These are phyloP conservation scores for Trypanosoma melophagium DNA, from an alignment of 208 protist genomes.

Conservation along the genomic window DNA sequence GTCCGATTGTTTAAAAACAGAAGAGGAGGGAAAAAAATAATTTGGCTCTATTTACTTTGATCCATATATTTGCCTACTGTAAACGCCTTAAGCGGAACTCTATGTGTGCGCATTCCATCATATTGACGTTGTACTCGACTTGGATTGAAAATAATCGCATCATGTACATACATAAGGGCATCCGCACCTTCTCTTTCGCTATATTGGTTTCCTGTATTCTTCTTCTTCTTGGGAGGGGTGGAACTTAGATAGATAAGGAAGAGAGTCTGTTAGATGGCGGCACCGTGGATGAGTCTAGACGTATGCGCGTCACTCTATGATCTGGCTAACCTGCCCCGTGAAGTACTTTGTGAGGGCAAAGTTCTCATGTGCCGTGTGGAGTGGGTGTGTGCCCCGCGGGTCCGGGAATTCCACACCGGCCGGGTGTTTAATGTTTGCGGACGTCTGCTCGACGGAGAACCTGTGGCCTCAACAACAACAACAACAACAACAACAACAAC, in stretches of 20 bases:
- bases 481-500: too few species aligned
- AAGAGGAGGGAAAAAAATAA: too few species aligned
- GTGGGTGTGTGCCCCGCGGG: constrained; percentile 37
- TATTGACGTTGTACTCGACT: too few species aligned
- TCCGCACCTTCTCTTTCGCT: neutral
- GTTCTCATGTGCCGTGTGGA: constrained; percentile 51
- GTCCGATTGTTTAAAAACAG: too few species aligned
- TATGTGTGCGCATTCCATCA: too few species aligned
- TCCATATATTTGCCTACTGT: too few species aligned
- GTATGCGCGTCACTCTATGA: constrained; percentile 46
- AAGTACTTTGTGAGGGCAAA: constrained; percentile 26
- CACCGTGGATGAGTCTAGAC: constrained; percentile 32
- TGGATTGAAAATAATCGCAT: too few species aligned
- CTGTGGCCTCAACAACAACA: too few species aligned
- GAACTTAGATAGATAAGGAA: neutral
- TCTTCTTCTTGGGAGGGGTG: constrained; percentile 8
- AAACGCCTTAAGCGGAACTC: too few species aligned
- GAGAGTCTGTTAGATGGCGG: too few species aligned
- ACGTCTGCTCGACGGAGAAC: constrained; percentile 24
- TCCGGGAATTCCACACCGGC: constrained; percentile 53
- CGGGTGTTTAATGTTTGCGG: constrained; percentile 58
- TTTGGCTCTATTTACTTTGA: too few species aligned
- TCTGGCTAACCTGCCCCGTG: constrained; percentile 33
- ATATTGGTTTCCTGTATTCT: constrained; percentile 9
- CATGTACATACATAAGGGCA: too few species aligned